phyloP scores from a whole-genome alignment of 345 rosid genomes.

The Eucalyptus albens region DNA sequence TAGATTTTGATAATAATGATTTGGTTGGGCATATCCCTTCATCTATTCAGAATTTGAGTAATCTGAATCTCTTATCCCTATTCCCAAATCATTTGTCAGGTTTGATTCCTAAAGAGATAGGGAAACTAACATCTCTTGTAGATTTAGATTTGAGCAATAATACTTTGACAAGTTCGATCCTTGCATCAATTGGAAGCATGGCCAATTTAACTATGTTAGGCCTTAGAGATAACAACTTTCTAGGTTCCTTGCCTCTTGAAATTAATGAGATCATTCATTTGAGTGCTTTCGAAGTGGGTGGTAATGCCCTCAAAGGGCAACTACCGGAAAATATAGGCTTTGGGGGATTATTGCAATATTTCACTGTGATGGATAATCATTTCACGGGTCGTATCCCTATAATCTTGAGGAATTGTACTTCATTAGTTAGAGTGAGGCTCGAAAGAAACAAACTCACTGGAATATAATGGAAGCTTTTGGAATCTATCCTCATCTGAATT shows the following conservation, averaged over 20 bases:
- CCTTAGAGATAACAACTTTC: rapidly evolving
- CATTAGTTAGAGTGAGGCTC: background rate
- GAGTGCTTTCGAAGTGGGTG: too few species aligned
- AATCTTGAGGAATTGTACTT: background rate
- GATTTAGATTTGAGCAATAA: background rate
- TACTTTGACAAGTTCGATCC: background rate
- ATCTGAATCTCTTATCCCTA: rapidly evolving
- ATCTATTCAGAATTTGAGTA: too few species aligned
- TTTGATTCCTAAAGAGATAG: too few species aligned
- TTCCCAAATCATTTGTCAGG: too few species aligned
- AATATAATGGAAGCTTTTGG: conserved; percentile 1
- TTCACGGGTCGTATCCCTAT: background rate
- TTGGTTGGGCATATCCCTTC: too few species aligned
- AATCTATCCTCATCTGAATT: background rate
- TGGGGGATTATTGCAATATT: background rate
- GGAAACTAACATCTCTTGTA: too few species aligned
- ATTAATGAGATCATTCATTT: background rate
- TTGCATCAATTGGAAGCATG: background rate
- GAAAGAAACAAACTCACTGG: background rate
- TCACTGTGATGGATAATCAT: background rate
- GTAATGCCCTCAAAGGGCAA: background rate
- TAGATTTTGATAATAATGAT: rapidly evolving
- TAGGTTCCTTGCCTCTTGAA: background rate
- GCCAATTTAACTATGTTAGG: rapidly evolving
- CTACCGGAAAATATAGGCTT: background rate